These are phyloP conservation scores for Termitomyces sp. DNA, from an alignment of 768 basidiomycete species.

Conservation along the genomic window DNA sequence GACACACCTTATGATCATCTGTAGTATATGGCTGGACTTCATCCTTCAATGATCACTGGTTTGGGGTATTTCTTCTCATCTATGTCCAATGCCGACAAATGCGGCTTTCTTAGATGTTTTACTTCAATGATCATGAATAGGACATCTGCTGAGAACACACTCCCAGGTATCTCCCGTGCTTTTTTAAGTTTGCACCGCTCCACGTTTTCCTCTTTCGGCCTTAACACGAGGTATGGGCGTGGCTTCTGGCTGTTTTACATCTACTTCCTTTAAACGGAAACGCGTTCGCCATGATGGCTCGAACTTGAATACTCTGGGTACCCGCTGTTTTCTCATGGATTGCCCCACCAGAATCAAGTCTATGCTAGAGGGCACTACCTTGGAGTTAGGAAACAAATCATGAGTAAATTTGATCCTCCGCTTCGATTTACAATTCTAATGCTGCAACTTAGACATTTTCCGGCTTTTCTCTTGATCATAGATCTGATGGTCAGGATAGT, in stretches of 20 bases:
- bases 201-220: not conserved
- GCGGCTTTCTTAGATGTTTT: not conserved
- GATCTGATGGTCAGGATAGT: not conserved
- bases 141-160: not conserved
- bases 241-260: not conserved
- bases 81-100: not conserved
- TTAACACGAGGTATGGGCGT: not conserved
- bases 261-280: not conserved
- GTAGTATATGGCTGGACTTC: not conserved
- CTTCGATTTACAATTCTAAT: not conserved
- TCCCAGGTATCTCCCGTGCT: not conserved
- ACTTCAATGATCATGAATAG: not conserved
- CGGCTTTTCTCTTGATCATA: not conserved
- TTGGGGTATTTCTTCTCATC: not conserved
- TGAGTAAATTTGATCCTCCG: not conserved
- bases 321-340: not conserved
- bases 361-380: not conserved
- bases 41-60: not conserved
- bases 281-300: not conserved
- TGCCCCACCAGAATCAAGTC: not conserved
- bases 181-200: not conserved
- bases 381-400: not conserved
- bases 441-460: not conserved
- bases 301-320: not conserved
- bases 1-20: not conserved